Percentiles rank a stretch among this genome's conserved stretches.
Evolutionary conservation across 2,329 filamentous ascomycete genomes (phyloP).

Genomic region (Neofusicoccum umdonicola): DNA sequence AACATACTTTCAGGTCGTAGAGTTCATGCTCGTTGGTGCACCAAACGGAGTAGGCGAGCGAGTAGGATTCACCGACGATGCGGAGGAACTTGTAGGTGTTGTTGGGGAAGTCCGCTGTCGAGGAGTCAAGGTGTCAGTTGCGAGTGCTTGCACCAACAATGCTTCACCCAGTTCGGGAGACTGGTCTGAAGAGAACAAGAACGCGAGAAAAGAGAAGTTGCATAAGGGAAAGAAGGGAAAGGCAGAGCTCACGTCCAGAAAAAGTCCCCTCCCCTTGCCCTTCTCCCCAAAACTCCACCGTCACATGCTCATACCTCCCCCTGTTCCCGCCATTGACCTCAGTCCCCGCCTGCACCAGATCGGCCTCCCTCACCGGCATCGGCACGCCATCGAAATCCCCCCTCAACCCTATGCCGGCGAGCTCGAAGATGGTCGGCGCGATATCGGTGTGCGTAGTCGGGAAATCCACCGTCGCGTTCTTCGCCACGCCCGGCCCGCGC

Average conservation of each 20-base stretch:
- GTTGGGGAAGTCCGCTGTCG: conserved; percentile 25
- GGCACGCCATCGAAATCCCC: conserved; percentile 35
- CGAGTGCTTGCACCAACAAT: not conserved
- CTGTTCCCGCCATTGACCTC: not conserved
- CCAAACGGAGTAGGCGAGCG: conserved; percentile 66
- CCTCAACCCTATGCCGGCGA: conserved; percentile 28
- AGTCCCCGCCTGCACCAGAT: conserved; percentile 17
- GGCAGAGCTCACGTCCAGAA: not conserved
- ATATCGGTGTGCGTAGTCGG: conserved; percentile 41
- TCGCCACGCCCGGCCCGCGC: conserved; percentile 36
- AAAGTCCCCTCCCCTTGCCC: not conserved
- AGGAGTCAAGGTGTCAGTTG: not conserved
- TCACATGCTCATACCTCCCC: conserved; percentile 34
- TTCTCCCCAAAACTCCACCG: conserved; percentile 42
- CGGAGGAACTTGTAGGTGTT: conserved; percentile 63
- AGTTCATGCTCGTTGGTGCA: conserved; percentile 67
- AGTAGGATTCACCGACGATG: conserved; percentile 55
- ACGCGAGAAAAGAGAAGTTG: too few relatives aligned
- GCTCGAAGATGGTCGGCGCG: conserved; percentile 35
- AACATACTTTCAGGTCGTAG: conserved; percentile 58
- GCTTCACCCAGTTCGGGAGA: too few relatives aligned
- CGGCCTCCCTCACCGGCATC: conserved; percentile 30
- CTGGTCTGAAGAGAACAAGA: not conserved
- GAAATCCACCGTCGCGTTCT: conserved; percentile 27
- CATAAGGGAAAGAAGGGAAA: too few relatives aligned